Percentiles rank a stretch among this genome's conserved stretches.
Conservation (phyloP, 768 basidiomycete genomes). For the Exidia glandulosa region DNA sequence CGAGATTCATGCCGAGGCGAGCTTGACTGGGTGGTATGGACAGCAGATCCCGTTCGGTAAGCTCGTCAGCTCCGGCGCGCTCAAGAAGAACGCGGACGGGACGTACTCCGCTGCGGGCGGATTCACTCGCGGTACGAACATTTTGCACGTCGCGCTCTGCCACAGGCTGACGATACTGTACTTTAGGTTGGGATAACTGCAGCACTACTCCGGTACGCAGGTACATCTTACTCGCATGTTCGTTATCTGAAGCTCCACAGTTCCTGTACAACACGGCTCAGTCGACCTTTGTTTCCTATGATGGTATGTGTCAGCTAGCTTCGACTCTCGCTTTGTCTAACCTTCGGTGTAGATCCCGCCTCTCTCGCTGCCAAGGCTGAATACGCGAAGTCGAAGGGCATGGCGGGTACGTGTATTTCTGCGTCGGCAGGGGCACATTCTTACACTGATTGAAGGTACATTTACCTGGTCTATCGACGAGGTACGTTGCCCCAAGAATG, state of each 20-base stretch:
- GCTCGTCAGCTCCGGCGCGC: conserved; percentile 36
- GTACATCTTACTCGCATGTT: conserved; percentile 17
- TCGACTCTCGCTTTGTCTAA: neutral
- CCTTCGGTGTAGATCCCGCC: neutral
- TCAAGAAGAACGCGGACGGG: conserved; percentile 34
- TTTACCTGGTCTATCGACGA: conserved; percentile 49
- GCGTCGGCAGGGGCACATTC: neutral
- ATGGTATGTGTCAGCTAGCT: conserved; percentile 32
- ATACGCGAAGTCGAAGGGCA: conserved; percentile 37
- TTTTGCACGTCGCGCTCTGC: neutral
- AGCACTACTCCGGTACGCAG: conserved; percentile 55
- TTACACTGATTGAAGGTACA: neutral
- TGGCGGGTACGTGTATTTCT: conserved; percentile 31
- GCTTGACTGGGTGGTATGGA: conserved; percentile 25
- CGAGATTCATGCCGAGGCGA: conserved; percentile 16
- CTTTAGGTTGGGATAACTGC: conserved; percentile 55
- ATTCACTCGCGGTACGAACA: conserved; percentile 35
- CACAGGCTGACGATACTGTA: neutral
- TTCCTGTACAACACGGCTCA: conserved; percentile 36
- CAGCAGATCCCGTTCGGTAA: conserved; percentile 44
- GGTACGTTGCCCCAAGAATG: conserved; percentile 17
- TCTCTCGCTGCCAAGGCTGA: conserved; percentile 43
- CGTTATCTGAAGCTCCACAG: too few species aligned
- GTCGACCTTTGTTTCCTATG: conserved; percentile 54
- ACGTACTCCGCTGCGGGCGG: conserved; percentile 37